Conservation (phyloP, 306 rosid species). For the Pterocarpus santalinus region DNA sequence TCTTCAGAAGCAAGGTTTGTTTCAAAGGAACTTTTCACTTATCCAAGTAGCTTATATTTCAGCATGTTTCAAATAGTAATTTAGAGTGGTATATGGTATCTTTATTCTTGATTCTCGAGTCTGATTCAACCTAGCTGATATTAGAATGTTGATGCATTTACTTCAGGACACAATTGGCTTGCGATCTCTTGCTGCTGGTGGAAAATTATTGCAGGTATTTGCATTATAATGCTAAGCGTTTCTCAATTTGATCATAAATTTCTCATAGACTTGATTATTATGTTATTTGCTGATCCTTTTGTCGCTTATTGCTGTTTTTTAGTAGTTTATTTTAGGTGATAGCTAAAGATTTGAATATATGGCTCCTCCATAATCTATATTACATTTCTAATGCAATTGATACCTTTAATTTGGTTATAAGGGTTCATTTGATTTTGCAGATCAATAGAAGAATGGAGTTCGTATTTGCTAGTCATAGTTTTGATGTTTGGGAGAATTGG, state of each 20-base stretch:
- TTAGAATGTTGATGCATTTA: slow-evolving; percentile 43
- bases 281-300: slow-evolving; percentile 25
- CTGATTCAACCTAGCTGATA: slow-evolving; percentile 49
- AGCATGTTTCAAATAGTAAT: slow-evolving; percentile 35
- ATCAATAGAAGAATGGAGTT: slow-evolving; percentile 94
- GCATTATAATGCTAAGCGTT: slow-evolving; percentile 7
- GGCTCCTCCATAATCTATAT: slow-evolving; percentile 34
- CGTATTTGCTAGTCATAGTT: slow-evolving; percentile 98
- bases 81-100: slow-evolving; percentile 30
- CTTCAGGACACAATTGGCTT: slow-evolving; percentile 91
- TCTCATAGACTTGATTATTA: neutral
- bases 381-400: slow-evolving; percentile 28
- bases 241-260: slow-evolving; percentile 26
- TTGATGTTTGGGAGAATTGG: slow-evolving; percentile 99
- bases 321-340: slow-evolving; percentile 20
- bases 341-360: slow-evolving; percentile 14
- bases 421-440: slow-evolving; percentile 58
- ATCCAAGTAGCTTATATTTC: slow-evolving; percentile 14
- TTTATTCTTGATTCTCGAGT: slow-evolving; percentile 26
- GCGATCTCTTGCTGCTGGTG: slow-evolving; percentile 97
- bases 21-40: slow-evolving; percentile 30
- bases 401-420: slow-evolving; percentile 37
- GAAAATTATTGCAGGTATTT: slow-evolving; percentile 92
- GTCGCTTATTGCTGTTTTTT: slow-evolving; percentile 23
- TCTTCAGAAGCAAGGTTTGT: slow-evolving; percentile 87